Percentiles rank a stretch among this genome's conserved stretches.
Evolutionary conservation across 129 eudicot species (phyloP).

Genomic region (Dittrichia graveolens): DNA sequence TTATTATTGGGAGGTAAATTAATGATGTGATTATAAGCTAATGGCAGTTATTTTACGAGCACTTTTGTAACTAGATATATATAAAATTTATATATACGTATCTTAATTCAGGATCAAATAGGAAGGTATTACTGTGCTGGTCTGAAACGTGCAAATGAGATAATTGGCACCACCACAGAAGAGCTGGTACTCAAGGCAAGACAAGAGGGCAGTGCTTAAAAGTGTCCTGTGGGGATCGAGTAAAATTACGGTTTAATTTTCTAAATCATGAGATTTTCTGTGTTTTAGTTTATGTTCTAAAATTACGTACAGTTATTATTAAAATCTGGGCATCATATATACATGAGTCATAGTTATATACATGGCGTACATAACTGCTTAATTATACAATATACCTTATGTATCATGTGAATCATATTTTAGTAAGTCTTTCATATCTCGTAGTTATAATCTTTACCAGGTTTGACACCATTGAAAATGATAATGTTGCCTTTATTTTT

Average conservation of each 20-base stretch:
- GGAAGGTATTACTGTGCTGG: slow-evolving; percentile 78
- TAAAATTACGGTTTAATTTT: too few relatives aligned
- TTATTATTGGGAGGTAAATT: too few relatives aligned
- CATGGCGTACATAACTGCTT: background rate
- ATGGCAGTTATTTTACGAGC: too few relatives aligned
- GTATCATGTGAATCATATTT: slow-evolving; percentile 4
- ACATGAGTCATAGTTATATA: background rate
- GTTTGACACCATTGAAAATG: background rate
- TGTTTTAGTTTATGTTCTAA: background rate
- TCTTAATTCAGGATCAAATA: slow-evolving; percentile 65
- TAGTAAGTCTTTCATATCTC: background rate
- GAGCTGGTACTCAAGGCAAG: slow-evolving; percentile 85
- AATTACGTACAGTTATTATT: background rate
- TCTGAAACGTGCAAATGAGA: slow-evolving; percentile 93
- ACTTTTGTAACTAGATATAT: too few relatives aligned
- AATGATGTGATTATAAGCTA: too few relatives aligned
- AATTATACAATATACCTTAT: background rate
- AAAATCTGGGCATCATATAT: background rate
- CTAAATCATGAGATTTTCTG: slow-evolving; percentile 2
- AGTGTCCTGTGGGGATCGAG: too few relatives aligned
- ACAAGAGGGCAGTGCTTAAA: slow-evolving; percentile 43
- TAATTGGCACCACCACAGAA: slow-evolving; percentile 93
- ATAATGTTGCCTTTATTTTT: background rate
- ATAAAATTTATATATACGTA: too few relatives aligned
- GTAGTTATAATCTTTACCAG: background rate